Conservation (phyloP, 139 green algal species). For the Gonium pectorale region DNA sequence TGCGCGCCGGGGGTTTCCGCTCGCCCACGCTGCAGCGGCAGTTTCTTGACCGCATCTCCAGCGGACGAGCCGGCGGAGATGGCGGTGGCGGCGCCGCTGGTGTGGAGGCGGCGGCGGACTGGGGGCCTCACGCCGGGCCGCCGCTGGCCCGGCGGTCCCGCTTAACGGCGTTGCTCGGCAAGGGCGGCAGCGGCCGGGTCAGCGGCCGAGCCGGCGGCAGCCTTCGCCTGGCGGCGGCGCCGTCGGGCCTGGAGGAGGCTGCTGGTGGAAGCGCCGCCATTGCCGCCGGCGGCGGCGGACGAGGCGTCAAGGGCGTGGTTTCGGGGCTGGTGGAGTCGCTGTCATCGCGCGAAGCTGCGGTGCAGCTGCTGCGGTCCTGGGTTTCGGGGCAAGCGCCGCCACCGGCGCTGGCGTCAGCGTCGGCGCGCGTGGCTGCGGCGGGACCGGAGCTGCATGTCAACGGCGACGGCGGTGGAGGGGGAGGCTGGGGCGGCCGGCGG, state of each 20-base stretch:
- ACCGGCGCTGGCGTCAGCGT: not conserved
- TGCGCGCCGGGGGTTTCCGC: not conserved
- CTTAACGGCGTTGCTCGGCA: too few relatives aligned
- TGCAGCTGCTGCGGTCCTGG: conserved; percentile 15
- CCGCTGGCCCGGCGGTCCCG: too few relatives aligned
- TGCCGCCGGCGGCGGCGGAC: too few relatives aligned
- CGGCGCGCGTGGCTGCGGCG: not conserved
- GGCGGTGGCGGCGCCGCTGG: not conserved
- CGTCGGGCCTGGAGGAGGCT: not conserved
- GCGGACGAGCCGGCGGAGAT: not conserved
- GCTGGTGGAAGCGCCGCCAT: too few relatives aligned
- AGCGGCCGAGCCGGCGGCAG: too few relatives aligned
- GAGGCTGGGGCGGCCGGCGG: not conserved
- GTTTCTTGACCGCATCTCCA: conserved; percentile 1
- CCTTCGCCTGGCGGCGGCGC: not conserved
- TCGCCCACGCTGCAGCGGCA: not conserved
- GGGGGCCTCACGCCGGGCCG: too few relatives aligned
- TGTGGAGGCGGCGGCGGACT: not conserved
- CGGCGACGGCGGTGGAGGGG: not conserved
- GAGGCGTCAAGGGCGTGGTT: not conserved
- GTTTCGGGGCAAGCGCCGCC: not conserved
- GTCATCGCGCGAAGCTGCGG: not conserved
- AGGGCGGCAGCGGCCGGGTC: too few relatives aligned
- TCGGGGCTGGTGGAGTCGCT: not conserved
- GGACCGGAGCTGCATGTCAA: not conserved